These are phyloP conservation scores for Tulasnella sp. DNA, from an alignment of 768 basidiomycete species.

Conservation along the genomic window DNA sequence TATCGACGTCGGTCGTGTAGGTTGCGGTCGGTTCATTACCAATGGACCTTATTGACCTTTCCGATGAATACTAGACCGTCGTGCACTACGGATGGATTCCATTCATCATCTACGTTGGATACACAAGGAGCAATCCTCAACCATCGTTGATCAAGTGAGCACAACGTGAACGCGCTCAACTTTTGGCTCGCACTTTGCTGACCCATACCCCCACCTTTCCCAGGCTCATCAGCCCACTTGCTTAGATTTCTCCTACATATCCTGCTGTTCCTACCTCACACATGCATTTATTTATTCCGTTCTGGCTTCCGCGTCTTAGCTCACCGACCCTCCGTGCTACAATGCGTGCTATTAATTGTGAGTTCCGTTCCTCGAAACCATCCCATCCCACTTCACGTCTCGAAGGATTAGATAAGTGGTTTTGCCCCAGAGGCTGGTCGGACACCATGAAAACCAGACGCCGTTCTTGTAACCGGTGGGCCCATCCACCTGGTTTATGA, in stretches of 20 bases:
- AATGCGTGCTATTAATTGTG: background rate
- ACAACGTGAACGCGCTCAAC: background rate
- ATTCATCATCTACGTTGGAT: constrained; percentile 90
- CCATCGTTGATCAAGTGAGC: constrained; percentile 92
- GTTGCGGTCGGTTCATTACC: background rate
- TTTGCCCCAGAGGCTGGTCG: constrained; percentile 13
- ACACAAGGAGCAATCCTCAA: constrained; percentile 83
- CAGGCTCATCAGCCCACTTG: constrained; percentile 90
- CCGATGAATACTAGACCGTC: constrained; percentile 46
- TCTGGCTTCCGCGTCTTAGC: background rate
- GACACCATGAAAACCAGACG: background rate
- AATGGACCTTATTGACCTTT: background rate
- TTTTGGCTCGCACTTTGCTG: background rate
- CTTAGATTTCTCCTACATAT: constrained; percentile 34
- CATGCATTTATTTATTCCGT: constrained; percentile 2
- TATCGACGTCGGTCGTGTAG: constrained; percentile 70
- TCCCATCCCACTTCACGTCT: background rate
- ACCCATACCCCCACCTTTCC: background rate
- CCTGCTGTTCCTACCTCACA: background rate
- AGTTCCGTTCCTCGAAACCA: background rate
- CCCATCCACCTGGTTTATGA: background rate
- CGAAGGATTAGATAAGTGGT: constrained; percentile 17
- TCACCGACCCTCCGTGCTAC: background rate
- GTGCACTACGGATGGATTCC: constrained; percentile 96
- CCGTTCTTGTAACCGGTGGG: background rate